phyloP scores from a whole-genome alignment of 2,329 filamentous ascomycete species.

The Aschersonia sp. region DNA sequence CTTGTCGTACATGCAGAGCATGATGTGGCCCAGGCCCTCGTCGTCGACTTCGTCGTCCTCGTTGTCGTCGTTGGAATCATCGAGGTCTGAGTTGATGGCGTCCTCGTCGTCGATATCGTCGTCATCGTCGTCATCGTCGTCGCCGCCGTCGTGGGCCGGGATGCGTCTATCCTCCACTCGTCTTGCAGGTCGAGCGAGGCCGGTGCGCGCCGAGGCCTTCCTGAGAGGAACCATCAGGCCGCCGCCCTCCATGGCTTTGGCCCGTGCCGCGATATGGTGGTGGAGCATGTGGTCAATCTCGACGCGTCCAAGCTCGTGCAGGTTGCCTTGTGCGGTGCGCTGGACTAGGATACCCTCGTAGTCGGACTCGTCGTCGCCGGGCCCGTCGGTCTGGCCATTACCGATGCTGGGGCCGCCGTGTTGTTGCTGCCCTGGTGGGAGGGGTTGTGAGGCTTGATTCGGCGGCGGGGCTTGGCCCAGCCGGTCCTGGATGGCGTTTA shows the following conservation, averaged over 20 bases:
- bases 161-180: slow-evolving; percentile 15
- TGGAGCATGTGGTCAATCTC: slow-evolving; percentile 59
- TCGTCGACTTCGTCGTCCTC: slow-evolving; percentile 81
- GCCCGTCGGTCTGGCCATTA: slow-evolving; percentile 59
- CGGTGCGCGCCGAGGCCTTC: slow-evolving; percentile 28
- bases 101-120: slow-evolving; percentile 65
- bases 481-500: slow-evolving; percentile 43
- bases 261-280: slow-evolving; percentile 48
- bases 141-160: slow-evolving; percentile 47
- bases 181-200: slow-evolving; percentile 4
- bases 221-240: slow-evolving; percentile 62
- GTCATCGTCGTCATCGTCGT: slow-evolving; percentile 28
- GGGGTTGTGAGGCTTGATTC: slow-evolving; percentile 11
- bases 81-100: slow-evolving; percentile 95
- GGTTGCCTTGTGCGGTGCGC: slow-evolving; percentile 36
- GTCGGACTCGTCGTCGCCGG: slow-evolving; percentile 32
- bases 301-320: slow-evolving; percentile 40
- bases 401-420: slow-evolving; percentile 8
- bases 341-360: slow-evolving; percentile 46
- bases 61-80: slow-evolving; percentile 78
- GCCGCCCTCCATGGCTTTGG: slow-evolving; percentile 57
- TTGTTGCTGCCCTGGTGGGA: background rate
- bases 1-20: slow-evolving; percentile 99
- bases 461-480: slow-evolving; percentile 18
- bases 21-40: slow-evolving; percentile 72